Evolutionary conservation across 2,329 filamentous ascomycete genomes (phyloP).

Genomic region (Diaporthe amygdali): DNA sequence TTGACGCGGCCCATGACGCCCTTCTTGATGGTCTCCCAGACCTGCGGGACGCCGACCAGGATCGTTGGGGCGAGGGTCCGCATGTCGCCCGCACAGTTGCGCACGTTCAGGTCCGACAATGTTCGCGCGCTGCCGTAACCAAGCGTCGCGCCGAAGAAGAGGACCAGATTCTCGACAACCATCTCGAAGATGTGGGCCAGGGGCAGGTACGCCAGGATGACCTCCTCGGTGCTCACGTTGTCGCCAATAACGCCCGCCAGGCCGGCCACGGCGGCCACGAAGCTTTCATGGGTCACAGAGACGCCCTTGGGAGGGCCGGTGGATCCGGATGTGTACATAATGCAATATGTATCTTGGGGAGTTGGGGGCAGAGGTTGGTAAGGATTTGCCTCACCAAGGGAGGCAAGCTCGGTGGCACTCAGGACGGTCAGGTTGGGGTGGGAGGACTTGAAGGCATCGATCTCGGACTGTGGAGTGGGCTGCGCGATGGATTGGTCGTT

Average conservation of each 20-base stretch:
- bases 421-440: slow-evolving; percentile 59
- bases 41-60: slow-evolving; percentile 91
- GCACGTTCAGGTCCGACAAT: slow-evolving; percentile 82
- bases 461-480: slow-evolving; percentile 56
- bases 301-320: slow-evolving; percentile 91
- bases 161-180: slow-evolving; percentile 87
- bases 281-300: slow-evolving; percentile 78
- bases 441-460: slow-evolving; percentile 61
- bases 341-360: slow-evolving; percentile 80
- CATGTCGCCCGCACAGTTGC: slow-evolving; percentile 93
- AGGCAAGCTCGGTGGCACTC: slow-evolving; percentile 59
- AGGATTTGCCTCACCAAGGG: slow-evolving; percentile 69
- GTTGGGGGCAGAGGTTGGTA: slow-evolving; percentile 74
- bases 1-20: slow-evolving; percentile 84
- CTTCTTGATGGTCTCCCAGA: slow-evolving; percentile 98
- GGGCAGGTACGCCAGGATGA: slow-evolving; percentile 87
- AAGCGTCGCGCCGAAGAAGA: slow-evolving; percentile 90
- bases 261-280: slow-evolving; percentile 84
- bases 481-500: slow-evolving; percentile 57
- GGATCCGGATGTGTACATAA: slow-evolving; percentile 87
- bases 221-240: slow-evolving; percentile 78
- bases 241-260: slow-evolving; percentile 78
- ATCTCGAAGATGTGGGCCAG: slow-evolving; percentile 97
- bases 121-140: slow-evolving; percentile 93
- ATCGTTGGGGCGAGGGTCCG: slow-evolving; percentile 88